These are phyloP conservation scores for Alternaria conjuncta DNA, from an alignment of 2,329 filamentous ascomycete species.

Conservation along the genomic window DNA sequence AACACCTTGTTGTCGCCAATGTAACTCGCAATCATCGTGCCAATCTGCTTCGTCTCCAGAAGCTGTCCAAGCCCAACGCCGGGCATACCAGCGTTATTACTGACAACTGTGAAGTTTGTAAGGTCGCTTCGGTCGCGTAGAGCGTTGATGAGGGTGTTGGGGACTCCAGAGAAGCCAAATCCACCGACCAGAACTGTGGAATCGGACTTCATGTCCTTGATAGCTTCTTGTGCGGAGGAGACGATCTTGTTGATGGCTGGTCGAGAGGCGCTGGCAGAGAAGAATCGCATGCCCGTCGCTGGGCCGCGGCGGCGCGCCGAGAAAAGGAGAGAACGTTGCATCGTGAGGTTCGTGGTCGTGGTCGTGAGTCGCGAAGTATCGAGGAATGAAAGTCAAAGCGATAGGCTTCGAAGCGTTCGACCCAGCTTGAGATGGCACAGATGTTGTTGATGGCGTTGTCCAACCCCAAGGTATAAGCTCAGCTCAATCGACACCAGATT, in stretches of 20 bases:
- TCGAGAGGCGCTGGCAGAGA: constrained; percentile 41
- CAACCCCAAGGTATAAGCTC: not conserved
- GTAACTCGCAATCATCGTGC: constrained; percentile 75
- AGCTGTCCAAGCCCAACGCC: constrained; percentile 73
- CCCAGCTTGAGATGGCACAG: not conserved
- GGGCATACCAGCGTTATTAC: constrained; percentile 79
- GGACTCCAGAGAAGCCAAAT: constrained; percentile 49
- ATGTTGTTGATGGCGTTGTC: not conserved
- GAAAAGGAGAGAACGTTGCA: constrained; percentile 46
- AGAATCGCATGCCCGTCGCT: constrained; percentile 39
- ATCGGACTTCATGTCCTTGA: constrained; percentile 48
- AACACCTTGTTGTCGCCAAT: constrained; percentile 79
- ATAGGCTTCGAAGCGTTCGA: not conserved
- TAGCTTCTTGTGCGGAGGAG: constrained; percentile 47
- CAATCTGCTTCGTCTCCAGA: constrained; percentile 72
- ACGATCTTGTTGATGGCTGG: constrained; percentile 50
- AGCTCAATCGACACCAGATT: constrained; percentile 6
- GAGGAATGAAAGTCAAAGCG: not conserved
- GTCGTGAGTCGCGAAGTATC: not conserved
- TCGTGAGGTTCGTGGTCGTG: constrained; percentile 17
- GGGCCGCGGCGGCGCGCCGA: constrained; percentile 40
- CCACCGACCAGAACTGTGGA: constrained; percentile 48
- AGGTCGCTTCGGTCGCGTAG: constrained; percentile 45
- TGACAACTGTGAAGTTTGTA: constrained; percentile 70
- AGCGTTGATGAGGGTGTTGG: constrained; percentile 50